Base-by-base conservation (phyloP, 2,329 filamentous ascomycete species). In the Fusarium chaquense region DNA sequence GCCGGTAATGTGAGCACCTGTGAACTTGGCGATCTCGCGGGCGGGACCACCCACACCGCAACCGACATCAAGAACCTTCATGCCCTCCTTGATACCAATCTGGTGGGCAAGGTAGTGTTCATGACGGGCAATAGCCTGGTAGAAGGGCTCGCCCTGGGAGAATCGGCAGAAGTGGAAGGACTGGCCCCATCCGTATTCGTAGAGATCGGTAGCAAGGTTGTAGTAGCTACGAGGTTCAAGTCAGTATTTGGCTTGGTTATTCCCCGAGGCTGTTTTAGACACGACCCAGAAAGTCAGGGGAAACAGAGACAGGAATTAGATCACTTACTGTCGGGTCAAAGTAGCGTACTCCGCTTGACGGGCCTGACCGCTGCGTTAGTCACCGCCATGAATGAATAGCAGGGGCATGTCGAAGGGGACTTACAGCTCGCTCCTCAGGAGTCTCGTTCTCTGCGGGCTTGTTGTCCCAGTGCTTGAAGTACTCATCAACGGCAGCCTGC, bases 91-190 rank as follows among this genome's bases (percentile, higher is more conserved):
- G 77, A 99, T 90, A 70, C 91, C 90, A 80, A 98, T 97, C 80
- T 89, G 89, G 82, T 94, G 90, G 47, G 96, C 96, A 32, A 99
- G 91, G 84, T 97, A 98, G 86, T 99, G 96, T 84, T 99, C 96
- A 78, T 99, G 96, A 62, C 96, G 92, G 72, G 94, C 93, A 82
- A 98, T 95, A 67, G 94, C 94, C 82, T 97, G 93, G 81, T 89
- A 85, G 84, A 98, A 98, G 54, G 89, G 85, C 84, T 99, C 96
- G 78, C 92, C 91, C 73, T 90, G 84, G 58, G 93, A 92, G 82
- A 95, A 98, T 69, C 95, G 93, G 84, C 93, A 97, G 87, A 99
- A 98, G 83, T 99, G 95, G 87, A 99, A 99, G 51, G 91, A 95
- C 77, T 94, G 90, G 67, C 93, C 93, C 94, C 96, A 99, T 76